Base-by-base conservation (phyloP, 2,329 filamentous ascomycete species). In the Claviceps sp. region DNA sequence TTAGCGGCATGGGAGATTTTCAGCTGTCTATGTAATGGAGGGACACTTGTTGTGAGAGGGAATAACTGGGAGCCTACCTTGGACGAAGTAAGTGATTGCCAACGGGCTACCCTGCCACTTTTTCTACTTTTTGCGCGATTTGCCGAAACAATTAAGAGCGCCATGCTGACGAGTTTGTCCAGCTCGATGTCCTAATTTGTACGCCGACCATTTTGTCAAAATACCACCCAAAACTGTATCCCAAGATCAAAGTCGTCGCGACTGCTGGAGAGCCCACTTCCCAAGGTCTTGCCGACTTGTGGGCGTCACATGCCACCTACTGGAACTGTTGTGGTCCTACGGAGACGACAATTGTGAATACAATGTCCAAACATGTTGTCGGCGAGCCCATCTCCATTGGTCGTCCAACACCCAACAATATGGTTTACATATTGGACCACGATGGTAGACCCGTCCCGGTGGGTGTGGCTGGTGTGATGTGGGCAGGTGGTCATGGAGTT, bases 1-100 rank as follows among this genome's bases (percentile, higher is more conserved):
- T 34, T 52, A 79, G 78, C 75, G 22, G 77, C 77, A 13, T 81
- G 78, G 78, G 78, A 81, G 55, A 75, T 81, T n/a, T 69, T 81
- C 8, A 72, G 70, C 1, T 74, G 72, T 50, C 63, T 81, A 24
- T 76, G 76, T 63, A 81, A 80, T 47, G 77, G 77, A 20, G 77
- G 77, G 5, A 79, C 76, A 3, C 64, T 81, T 45, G 66, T 77
- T 46, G 65, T 79, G 43, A 67, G 78, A 45, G 75, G 72, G 2
- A 70, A 72, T 2, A 62, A 69, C 46, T 79, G 76, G 77, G 62
- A 69, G 41, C 62, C 67, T 4, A 70, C 72, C 7, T 63, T 80
- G 4, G 57, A 60, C 44, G 64, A 75, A 59, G 73, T 78, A 50
- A 54, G 41, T 43, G 11, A 8, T 50, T 47, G 51, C 24, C 13